These are phyloP conservation scores for Trichosporon ovoides DNA, from an alignment of 1,284 basidiomycete species.

Conservation along the genomic window DNA sequence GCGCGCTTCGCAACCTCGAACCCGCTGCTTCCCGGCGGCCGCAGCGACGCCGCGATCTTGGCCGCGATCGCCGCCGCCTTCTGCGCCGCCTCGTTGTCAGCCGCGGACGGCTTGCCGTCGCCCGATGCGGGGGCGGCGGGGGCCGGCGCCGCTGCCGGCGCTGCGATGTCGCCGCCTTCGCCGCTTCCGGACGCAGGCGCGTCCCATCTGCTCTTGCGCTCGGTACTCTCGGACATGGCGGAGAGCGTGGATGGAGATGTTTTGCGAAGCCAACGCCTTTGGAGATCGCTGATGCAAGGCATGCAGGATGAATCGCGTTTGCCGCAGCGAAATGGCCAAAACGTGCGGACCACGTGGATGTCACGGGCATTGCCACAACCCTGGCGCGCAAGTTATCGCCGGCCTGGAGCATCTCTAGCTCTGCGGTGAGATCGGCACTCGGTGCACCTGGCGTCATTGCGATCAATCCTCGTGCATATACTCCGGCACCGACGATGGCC, in stretches of 20 bases:
- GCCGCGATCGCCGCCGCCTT: constrained; percentile 64
- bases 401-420: not conserved
- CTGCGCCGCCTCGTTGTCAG: constrained; percentile 65
- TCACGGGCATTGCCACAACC: constrained; percentile 6
- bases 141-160: too few relatives aligned
- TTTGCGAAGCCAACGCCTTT: not conserved
- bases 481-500: constrained; percentile 16
- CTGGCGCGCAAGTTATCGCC: not conserved
- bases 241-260: not conserved
- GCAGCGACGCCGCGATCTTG: constrained; percentile 80
- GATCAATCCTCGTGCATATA: constrained; percentile 4
- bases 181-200: constrained; percentile 3
- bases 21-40: constrained; percentile 38
- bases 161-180: not conserved
- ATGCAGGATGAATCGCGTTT: not conserved
- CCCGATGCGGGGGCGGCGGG: constrained; percentile 42
- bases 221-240: constrained; percentile 16
- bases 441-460: constrained; percentile 1
- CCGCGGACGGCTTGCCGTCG: constrained; percentile 26
- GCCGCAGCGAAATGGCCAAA: not conserved
- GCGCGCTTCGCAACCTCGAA: constrained; percentile 58
- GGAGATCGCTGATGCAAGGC: not conserved
- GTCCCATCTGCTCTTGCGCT: constrained; percentile 24
- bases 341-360: constrained; percentile 10
- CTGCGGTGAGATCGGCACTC: not conserved